Conservation (phyloP, 2,329 filamentous ascomycete genomes). For the Trichophyton schoenleinii region DNA sequence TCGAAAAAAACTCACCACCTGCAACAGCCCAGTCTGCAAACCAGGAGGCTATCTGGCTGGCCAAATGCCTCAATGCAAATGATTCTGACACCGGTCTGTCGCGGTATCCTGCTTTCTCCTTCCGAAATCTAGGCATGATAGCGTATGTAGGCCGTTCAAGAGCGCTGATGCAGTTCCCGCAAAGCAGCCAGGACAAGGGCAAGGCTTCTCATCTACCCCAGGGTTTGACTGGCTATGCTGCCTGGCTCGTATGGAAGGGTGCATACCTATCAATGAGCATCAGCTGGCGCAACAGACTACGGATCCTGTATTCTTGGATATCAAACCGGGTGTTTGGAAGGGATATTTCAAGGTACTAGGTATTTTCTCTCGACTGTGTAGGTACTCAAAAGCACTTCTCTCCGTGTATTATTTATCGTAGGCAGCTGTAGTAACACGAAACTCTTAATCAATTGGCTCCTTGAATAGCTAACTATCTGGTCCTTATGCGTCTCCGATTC, state of each 20-base stretch:
- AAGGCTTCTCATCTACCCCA: slow-evolving; percentile 22
- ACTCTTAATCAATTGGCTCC: too few relatives aligned
- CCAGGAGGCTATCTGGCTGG: slow-evolving; percentile 48
- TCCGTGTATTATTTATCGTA: neutral
- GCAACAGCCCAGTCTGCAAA: slow-evolving; percentile 48
- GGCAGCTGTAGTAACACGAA: too few relatives aligned
- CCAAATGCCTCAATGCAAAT: slow-evolving; percentile 41
- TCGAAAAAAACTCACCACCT: slow-evolving; percentile 40
- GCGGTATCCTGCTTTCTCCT: slow-evolving; percentile 35
- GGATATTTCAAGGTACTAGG: slow-evolving; percentile 32
- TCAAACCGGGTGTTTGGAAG: slow-evolving; percentile 33
- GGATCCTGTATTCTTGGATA: slow-evolving; percentile 32
- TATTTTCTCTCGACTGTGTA: neutral
- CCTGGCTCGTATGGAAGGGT: slow-evolving; percentile 33
- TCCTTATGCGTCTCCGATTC: neutral
- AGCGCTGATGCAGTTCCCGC: slow-evolving; percentile 43
- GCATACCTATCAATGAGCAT: slow-evolving; percentile 37
- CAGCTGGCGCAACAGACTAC: slow-evolving; percentile 35
- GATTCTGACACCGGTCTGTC: slow-evolving; percentile 20
- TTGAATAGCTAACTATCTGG: too few relatives aligned
- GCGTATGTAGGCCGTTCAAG: slow-evolving; percentile 48
- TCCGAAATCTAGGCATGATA: slow-evolving; percentile 45
- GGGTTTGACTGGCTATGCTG: slow-evolving; percentile 29
- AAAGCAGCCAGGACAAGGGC: slow-evolving; percentile 12
- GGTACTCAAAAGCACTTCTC: neutral